A percentile compares a stretch with the other conserved stretches of the same genome.
Evolutionary conservation across 2,329 filamentous ascomycete genomes (phyloP).

Genomic region (Fusarium musae): DNA sequence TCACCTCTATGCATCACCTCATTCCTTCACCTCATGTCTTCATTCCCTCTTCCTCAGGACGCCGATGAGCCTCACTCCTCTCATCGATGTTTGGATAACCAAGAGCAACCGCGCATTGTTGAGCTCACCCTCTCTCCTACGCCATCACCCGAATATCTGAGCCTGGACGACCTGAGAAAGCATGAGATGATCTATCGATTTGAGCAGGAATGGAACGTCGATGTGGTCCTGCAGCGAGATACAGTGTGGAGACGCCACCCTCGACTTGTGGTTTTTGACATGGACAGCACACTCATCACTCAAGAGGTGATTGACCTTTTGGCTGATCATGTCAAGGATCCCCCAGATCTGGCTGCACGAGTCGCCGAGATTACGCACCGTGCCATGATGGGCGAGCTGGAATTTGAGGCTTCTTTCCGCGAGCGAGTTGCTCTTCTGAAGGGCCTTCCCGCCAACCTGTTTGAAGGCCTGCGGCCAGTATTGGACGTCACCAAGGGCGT

Average conservation of each 20-base stretch:
- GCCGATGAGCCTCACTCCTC: slow-evolving; percentile 67
- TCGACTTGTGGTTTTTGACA: slow-evolving; percentile 93
- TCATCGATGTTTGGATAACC: slow-evolving; percentile 72
- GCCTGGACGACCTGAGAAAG: slow-evolving; percentile 76
- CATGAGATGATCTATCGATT: slow-evolving; percentile 86
- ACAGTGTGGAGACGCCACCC: slow-evolving; percentile 81
- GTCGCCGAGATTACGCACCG: slow-evolving; percentile 91
- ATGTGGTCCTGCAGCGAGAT: slow-evolving; percentile 81
- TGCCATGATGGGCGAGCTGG: slow-evolving; percentile 95
- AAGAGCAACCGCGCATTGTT: slow-evolving; percentile 70
- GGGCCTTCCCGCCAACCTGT: slow-evolving; percentile 82
- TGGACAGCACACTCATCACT: slow-evolving; percentile 97
- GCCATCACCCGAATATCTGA: slow-evolving; percentile 70
- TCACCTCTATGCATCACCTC: slow-evolving; percentile 73
- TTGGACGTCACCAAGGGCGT: slow-evolving; percentile 88
- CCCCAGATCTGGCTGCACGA: slow-evolving; percentile 77
- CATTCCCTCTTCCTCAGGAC: slow-evolving; percentile 65
- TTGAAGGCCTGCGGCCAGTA: slow-evolving; percentile 77
- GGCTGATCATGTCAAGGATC: slow-evolving; percentile 77
- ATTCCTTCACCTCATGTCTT: slow-evolving; percentile 73
- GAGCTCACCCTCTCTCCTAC: slow-evolving; percentile 72
- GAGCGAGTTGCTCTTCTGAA: slow-evolving; percentile 84
- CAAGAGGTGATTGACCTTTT: slow-evolving; percentile 98
- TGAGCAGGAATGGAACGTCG: slow-evolving; percentile 89
- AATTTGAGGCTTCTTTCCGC: slow-evolving; percentile 86